These are phyloP conservation scores for Mortierella hygrophila DNA, from an alignment of 192 early-diverging fungal species.

Conservation along the genomic window DNA sequence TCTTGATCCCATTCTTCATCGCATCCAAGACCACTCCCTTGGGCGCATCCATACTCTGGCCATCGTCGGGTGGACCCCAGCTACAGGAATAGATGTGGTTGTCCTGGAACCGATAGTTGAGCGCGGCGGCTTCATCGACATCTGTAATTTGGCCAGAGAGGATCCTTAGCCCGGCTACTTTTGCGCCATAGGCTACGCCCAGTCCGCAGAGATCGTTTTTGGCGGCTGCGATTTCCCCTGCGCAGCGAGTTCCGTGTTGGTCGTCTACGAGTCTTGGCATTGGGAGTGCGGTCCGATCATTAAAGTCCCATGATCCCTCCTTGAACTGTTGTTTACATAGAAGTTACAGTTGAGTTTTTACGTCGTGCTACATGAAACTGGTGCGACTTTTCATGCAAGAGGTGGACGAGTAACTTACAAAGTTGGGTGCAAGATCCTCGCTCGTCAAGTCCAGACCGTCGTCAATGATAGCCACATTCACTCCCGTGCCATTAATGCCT, in stretches of 20 bases:
- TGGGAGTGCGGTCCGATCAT: slow-evolving; percentile 81
- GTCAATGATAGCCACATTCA: slow-evolving; percentile 93
- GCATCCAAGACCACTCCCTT: slow-evolving; percentile 85
- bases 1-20: slow-evolving; percentile 87
- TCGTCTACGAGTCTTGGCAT: slow-evolving; percentile 85
- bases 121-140: slow-evolving; percentile 89
- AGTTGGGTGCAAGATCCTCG: slow-evolving; percentile 89
- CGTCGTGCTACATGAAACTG: background rate
- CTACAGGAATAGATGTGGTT: slow-evolving; percentile 97
- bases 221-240: slow-evolving; percentile 94
- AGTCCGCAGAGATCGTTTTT: slow-evolving; percentile 94
- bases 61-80: slow-evolving; percentile 96
- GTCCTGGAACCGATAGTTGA: slow-evolving; percentile 89
- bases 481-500: slow-evolving; percentile 89
- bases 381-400: background rate
- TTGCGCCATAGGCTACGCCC: slow-evolving; percentile 90
- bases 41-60: slow-evolving; percentile 87
- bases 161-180: slow-evolving; percentile 90
- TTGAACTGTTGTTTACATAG: slow-evolving; percentile 65
- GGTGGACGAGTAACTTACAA: slow-evolving; percentile 68
- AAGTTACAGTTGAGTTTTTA: background rate
- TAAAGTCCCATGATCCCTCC: slow-evolving; percentile 96
- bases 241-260: slow-evolving; percentile 96
- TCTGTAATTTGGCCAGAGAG: slow-evolving; percentile 91
- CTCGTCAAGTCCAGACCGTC: slow-evolving; percentile 92